Evolutionary conservation across 2,329 filamentous ascomycete species (phyloP).

Genomic region (Aspergillus vadensis): DNA sequence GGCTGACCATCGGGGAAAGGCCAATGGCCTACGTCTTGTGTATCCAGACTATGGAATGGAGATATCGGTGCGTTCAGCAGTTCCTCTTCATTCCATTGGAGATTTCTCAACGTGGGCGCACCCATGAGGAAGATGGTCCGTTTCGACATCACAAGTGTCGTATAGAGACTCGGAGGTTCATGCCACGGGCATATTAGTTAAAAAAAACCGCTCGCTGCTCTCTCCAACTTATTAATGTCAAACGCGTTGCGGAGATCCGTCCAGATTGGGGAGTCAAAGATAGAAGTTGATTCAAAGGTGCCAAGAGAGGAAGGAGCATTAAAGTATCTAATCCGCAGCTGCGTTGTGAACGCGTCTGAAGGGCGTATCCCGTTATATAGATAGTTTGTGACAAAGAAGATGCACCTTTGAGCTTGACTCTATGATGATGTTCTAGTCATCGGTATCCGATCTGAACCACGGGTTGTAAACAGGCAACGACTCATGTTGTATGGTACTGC

Average conservation of each 20-base stretch:
- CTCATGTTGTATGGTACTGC: conserved; percentile 1
- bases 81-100: conserved; percentile 57
- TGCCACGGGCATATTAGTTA: conserved; percentile 7
- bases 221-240: not conserved
- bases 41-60: conserved; percentile 30
- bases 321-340: not conserved
- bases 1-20: conserved; percentile 15
- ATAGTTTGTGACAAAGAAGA: not conserved
- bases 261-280: not conserved
- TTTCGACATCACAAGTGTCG: conserved; percentile 27
- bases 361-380: not conserved
- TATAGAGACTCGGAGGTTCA: not conserved
- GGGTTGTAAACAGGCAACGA: conserved; percentile 2
- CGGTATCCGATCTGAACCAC: conserved; percentile 10
- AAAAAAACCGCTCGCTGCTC: not conserved
- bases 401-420: not conserved
- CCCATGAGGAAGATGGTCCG: conserved; percentile 58
- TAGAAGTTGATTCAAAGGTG: not conserved
- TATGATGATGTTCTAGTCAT: conserved; percentile 5
- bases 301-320: not conserved
- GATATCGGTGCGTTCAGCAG: conserved; percentile 53
- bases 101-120: conserved; percentile 57
- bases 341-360: not conserved
- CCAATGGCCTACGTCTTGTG: conserved; percentile 7
- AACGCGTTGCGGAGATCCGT: not conserved